Base-by-base conservation (phyloP, 2,329 filamentous ascomycete species). In the Mariannaea sp. region DNA sequence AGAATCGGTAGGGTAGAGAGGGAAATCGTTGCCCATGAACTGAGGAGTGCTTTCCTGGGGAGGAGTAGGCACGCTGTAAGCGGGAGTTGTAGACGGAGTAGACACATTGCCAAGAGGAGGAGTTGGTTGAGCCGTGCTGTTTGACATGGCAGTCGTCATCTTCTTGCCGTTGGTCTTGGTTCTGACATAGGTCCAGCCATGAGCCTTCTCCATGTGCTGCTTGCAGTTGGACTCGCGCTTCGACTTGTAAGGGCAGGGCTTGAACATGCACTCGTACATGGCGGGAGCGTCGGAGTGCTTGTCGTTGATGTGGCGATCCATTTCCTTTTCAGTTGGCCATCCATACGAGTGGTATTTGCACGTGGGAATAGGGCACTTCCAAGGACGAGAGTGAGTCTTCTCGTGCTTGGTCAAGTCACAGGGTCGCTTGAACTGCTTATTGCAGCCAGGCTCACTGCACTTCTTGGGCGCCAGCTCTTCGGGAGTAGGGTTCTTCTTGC, bases 331-430 rank as follows among this genome's bases (percentile, higher is more conserved):
- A 0, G 94, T 97, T 4, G 94, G 93, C 89, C 93, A 97, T 43
- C 94, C 94, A 65, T 89, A 85, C 27, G 88, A 83, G 71, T 89
- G 85, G 73, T 96, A 97, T 71, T 95, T 96, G 88, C 94, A 97
- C 39, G 83, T 86, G 33, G 82, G 69, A 17, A 90, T 79, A 6
- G 86, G 82, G 73, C 94, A 99, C 78, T 99, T 99, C 89, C 90
- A 97, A 8, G 93, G 94, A 29, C 94, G 89, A 50, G 90, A 92
- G 73, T 99, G 94, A 0, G 93, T 97, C 80, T 97, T 99, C 77
- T 96, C 89, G 75, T 99, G 94, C 80, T 97, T 97, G 62, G 92
- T 97, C 54, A 97, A 79, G 71, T 99, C 94, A 73, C 94, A 97
- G n/a, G 91, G 91, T 57, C 94, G 87, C 75, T 94, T 95, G 78